Conservation (phyloP, 2,329 filamentous ascomycete genomes). For the Cladobotryum mycophilum region DNA sequence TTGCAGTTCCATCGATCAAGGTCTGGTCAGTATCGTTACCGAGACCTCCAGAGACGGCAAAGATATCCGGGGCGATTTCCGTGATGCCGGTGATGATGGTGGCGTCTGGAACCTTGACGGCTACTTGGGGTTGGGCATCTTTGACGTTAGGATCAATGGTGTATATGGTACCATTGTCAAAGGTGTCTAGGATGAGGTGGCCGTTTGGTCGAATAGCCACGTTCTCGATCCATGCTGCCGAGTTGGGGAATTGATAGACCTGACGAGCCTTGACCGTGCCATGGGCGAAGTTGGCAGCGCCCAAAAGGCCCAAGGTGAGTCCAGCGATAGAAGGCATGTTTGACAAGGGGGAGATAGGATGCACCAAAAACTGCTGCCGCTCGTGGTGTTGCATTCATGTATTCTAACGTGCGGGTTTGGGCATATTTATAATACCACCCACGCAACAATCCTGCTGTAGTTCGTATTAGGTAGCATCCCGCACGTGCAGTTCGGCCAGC, state of each 20-base stretch:
- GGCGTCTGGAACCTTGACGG: conserved; percentile 12
- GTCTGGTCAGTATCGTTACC: conserved; percentile 6
- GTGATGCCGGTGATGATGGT: conserved; percentile 14
- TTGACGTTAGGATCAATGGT: conserved; percentile 7
- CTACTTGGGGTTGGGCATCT: conserved; percentile 3
- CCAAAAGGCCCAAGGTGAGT: not conserved
- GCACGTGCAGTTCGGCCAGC: too few relatives aligned
- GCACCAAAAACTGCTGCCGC: not conserved
- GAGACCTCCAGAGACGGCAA: conserved; percentile 15
- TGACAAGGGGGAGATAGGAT: not conserved
- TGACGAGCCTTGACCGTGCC: conserved; percentile 21
- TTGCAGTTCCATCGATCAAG: conserved; percentile 8
- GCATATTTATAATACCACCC: too few relatives aligned
- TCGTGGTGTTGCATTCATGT: too few relatives aligned
- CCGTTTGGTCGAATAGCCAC: conserved; percentile 16
- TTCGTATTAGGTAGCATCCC: too few relatives aligned
- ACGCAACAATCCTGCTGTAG: too few relatives aligned
- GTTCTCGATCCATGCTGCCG: conserved; percentile 16
- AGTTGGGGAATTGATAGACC: conserved; percentile 14
- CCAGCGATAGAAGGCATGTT: too few relatives aligned
- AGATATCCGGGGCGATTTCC: conserved; percentile 15
- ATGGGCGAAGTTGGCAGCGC: not conserved
- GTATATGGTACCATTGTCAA: conserved; percentile 14
- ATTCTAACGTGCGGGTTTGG: too few relatives aligned
- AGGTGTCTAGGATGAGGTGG: conserved; percentile 14